Evolutionary conservation across 23 red algal genomes (phyloP).

Genomic region (Gracilaria domingensis): DNA sequence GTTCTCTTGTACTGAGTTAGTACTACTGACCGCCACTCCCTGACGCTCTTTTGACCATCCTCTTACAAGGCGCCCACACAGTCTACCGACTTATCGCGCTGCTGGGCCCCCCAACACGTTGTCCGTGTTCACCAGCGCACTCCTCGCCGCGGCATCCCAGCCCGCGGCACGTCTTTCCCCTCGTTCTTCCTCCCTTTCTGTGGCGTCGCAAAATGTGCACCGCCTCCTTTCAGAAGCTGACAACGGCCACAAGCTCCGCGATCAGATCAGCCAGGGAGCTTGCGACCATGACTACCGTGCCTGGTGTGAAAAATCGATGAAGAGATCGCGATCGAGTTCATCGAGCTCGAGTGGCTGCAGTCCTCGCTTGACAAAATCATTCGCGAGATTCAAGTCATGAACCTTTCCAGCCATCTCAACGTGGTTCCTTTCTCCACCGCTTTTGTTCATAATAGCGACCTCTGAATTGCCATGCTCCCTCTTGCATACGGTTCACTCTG

Average conservation of each 20-base stretch:
- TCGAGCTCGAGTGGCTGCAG: constrained; percentile 93
- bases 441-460: constrained; percentile 81
- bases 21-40: not conserved
- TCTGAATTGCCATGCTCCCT: constrained; percentile 98
- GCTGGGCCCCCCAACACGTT: not conserved
- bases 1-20: too few species aligned
- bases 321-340: constrained; percentile 93
- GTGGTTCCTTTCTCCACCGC: constrained; percentile 95
- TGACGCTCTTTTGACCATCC: not conserved
- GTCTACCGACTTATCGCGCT: not conserved
- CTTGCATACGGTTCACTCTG: constrained; percentile 88
- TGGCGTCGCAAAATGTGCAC: constrained; percentile 38
- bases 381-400: constrained; percentile 99
- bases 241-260: constrained; percentile 84
- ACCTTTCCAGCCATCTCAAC: constrained; percentile 91
- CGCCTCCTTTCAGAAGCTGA: constrained; percentile 60
- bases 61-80: not conserved
- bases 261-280: constrained; percentile 92
- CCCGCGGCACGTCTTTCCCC: constrained; percentile 26
- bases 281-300: constrained; percentile 86
- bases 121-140: constrained; percentile 23
- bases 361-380: constrained; percentile 90
- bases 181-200: constrained; percentile 14
- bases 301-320: constrained; percentile 88
- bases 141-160: constrained; percentile 38